Percentiles rank a stretch among this genome's conserved stretches.
phyloP scores from a whole-genome alignment of 495 filamentous ascomycete species.

The Podospora anserina region DNA sequence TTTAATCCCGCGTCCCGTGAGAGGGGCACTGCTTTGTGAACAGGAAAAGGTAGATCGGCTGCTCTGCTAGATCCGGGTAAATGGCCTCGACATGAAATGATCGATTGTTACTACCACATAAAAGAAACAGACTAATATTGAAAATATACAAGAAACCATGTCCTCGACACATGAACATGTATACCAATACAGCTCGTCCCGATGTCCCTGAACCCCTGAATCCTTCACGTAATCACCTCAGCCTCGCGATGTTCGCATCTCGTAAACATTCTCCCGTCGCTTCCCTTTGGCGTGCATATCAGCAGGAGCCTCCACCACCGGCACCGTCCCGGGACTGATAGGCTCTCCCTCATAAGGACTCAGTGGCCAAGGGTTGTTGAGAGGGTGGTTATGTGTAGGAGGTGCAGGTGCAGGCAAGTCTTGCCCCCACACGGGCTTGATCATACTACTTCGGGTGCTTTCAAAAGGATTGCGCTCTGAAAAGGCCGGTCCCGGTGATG shows the following conservation, averaged over 20 bases:
- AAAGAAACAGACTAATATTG: too few species aligned
- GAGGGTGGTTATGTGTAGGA: neutral
- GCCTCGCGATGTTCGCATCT: neutral
- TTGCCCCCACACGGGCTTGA: neutral
- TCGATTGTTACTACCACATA: neutral
- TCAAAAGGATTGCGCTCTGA: neutral
- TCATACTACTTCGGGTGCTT: neutral
- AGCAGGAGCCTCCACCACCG: neutral
- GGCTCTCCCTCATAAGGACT: neutral
- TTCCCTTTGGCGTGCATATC: neutral
- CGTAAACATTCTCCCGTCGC: neutral
- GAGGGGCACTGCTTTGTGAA: neutral
- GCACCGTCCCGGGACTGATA: neutral
- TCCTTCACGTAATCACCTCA: neutral
- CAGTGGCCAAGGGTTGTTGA: neutral
- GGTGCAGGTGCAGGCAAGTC: neutral
- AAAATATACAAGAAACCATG: neutral
- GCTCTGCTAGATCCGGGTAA: neutral
- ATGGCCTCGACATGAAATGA: neutral
- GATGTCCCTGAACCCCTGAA: neutral
- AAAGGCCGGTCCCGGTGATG: neutral
- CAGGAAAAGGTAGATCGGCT: neutral
- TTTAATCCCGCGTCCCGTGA: conserved; percentile 4
- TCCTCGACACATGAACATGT: neutral
- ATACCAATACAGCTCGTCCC: neutral